Evolutionary conservation across 176 grass and related monocot genomes (phyloP), one percentile per base, ranked within the genome.

Genomic region (Cymbopogon citratus): DNA sequence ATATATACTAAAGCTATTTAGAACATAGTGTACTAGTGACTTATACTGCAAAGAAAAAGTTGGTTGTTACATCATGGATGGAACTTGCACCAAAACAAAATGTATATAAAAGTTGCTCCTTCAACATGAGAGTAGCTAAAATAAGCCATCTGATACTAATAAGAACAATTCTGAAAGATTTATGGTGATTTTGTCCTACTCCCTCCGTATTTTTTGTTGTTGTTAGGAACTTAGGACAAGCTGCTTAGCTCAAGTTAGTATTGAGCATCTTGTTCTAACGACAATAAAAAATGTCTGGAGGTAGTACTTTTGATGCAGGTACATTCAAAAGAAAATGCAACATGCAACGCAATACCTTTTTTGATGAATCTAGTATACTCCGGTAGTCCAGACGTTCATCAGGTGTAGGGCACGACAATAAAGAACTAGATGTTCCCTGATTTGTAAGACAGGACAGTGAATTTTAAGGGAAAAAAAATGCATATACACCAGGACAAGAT

Each of bases 371-470:
- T 62, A 98, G 48, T 83, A 91, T 87, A 77, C 83, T 89, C 48
- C 79, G 81, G 81, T 92, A 98, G 78, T 94, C 95, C 61, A 94
- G 81, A 76, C 74, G 85, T 90, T 88, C 90, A 89, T 98, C 95
- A 65, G 95, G 88, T 69, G 85, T 92, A 18, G 95, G 75, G 27
- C 88, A 98, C 24, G 89, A 89, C 61, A 75, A 81, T 67, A 91
- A 40, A 61, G 78, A 28, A 90, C 71, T 78, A 87, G 71, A 88
- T 87, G 86, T 83, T 85, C 81, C 95, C 95, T 98, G 81, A 63
- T 45, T 44, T 14, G 15, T 19, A 83, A 73, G 75, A 61, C 15
- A 77, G 28, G 25, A 48, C 45, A 87, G 72, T 56, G 11, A 67
- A 49, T 15, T 71, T 87, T 74, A 23, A 74, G 25, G 31, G 69